phyloP scores from a whole-genome alignment of 1,284 basidiomycete species.

The Ganoderma resinaceum region DNA sequence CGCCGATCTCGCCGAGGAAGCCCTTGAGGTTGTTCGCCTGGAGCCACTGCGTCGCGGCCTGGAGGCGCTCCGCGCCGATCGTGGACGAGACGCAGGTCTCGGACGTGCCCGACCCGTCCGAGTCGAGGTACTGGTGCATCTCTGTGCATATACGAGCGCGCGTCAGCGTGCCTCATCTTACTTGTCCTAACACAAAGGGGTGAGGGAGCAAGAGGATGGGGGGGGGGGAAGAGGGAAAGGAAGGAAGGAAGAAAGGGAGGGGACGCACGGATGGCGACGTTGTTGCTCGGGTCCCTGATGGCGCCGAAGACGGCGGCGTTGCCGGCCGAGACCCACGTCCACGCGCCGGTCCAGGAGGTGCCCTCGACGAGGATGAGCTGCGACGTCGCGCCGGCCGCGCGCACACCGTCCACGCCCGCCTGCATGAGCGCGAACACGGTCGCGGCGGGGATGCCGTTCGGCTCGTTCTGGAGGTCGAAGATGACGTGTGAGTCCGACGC shows the following conservation, averaged over 20 bases:
- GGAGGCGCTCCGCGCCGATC: conserved; percentile 63
- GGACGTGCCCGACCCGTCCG: conserved; percentile 66
- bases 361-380: conserved; percentile 60
- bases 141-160: conserved; percentile 44
- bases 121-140: conserved; percentile 77
- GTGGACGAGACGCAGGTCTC: conserved; percentile 62
- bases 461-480: conserved; percentile 73
- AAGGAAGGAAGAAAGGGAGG: neutral
- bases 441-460: conserved; percentile 57
- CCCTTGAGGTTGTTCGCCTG: conserved; percentile 65
- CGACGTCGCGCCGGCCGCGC: conserved; percentile 61
- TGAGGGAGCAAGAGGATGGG: neutral
- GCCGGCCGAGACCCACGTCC: conserved; percentile 58
- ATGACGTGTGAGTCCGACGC: conserved; percentile 59
- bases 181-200: neutral
- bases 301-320: conserved; percentile 59
- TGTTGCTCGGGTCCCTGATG: conserved; percentile 67
- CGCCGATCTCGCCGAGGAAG: conserved; percentile 70
- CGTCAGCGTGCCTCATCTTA: neutral
- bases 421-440: conserved; percentile 60
- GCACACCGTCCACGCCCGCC: conserved; percentile 68
- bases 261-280: conserved; percentile 59
- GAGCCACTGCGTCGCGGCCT: conserved; percentile 64
- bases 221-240: neutral
- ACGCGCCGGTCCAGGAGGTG: conserved; percentile 48